Evolutionary conservation across 805 yeast genomes (phyloP), one percentile per base, ranked within the genome.

Genomic region (Candida hungchunana): DNA sequence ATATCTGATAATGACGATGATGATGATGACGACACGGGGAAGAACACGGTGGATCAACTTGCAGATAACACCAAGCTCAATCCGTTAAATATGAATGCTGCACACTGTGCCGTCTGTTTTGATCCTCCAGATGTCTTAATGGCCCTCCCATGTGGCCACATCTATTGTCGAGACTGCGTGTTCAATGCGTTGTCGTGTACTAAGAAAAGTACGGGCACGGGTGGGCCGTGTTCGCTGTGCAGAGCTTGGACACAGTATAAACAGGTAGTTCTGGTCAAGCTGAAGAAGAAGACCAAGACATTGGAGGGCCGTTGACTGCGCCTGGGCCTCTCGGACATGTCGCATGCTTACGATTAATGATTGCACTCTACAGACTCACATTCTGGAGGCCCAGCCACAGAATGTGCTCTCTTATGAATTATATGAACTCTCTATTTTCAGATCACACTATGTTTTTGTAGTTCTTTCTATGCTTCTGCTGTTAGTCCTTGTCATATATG

Each of bases 81-180:
- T 13, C 46, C 29, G 10, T 37, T 47, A 16, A 49, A 47, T 13
- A 10, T 43, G 29, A 36, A 38, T 31, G 36, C 43, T 19, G 45
- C 56, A 17, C 40, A 38, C 24, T 75, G 82, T 49, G 77, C 79
- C 0, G 69, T 77, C 15, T 77, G 82, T 36, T 67, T 76, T 50
- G 81, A 75, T 7, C 63, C 69, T 5, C 75, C 78, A 3, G 66
- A 60, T 12, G 47, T 59, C 6, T 69, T 79, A 2, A 63, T 67
- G 20, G 69, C 69, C 13, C 62, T 75, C 4, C 70, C 73, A 0
- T 77, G 82, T 55, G 82, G 82, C 0, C 82, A 77, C 51, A 58
- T 71, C 3, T 75, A 68, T 46, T 77, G 82, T 47, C 60, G 67
- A 6, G 68, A 67, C 18, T 77, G 82, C 50, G 59, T 72, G 5